These are phyloP conservation scores for Geotrichum restrictum DNA, from an alignment of 1,139 yeast species.

Conservation along the genomic window DNA sequence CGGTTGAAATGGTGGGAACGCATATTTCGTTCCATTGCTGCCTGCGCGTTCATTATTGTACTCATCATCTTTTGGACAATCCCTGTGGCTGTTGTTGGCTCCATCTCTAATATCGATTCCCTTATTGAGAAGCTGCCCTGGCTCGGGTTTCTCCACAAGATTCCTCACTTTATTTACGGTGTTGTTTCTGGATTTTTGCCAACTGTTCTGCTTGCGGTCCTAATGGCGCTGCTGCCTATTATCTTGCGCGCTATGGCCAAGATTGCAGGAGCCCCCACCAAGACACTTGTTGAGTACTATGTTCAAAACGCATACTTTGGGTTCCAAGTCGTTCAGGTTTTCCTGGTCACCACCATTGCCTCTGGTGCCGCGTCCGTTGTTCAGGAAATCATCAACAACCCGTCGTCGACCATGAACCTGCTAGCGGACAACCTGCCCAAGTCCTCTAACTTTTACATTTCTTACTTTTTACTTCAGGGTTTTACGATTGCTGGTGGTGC, in stretches of 20 bases:
- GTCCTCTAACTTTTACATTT: constrained; percentile 70
- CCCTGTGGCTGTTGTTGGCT: constrained; percentile 95
- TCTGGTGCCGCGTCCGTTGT: constrained; percentile 80
- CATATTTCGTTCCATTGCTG: constrained; percentile 54
- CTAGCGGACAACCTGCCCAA: constrained; percentile 77
- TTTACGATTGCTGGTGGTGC: constrained; percentile 76
- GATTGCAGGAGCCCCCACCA: constrained; percentile 65
- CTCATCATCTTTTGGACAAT: constrained; percentile 83
- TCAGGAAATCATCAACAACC: constrained; percentile 59
- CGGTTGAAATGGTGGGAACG: constrained; percentile 84
- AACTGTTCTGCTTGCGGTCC: constrained; percentile 70
- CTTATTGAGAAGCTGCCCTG: constrained; percentile 66
- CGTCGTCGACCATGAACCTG: constrained; percentile 61
- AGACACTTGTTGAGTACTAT: constrained; percentile 68
- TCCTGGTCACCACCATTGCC: constrained; percentile 73
- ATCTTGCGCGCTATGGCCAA: constrained; percentile 71
- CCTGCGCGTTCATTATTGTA: constrained; percentile 53
- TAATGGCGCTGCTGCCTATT: constrained; percentile 82
- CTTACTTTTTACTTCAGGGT: constrained; percentile 70
- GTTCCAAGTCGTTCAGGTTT: constrained; percentile 78
- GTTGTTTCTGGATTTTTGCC: constrained; percentile 83
- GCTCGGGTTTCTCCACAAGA: constrained; percentile 62
- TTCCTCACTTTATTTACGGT: constrained; percentile 70
- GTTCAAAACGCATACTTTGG: constrained; percentile 86
- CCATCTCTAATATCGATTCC: constrained; percentile 75